Base-by-base conservation (phyloP, 2,329 filamentous ascomycete species). In the Colletotrichum salicis region DNA sequence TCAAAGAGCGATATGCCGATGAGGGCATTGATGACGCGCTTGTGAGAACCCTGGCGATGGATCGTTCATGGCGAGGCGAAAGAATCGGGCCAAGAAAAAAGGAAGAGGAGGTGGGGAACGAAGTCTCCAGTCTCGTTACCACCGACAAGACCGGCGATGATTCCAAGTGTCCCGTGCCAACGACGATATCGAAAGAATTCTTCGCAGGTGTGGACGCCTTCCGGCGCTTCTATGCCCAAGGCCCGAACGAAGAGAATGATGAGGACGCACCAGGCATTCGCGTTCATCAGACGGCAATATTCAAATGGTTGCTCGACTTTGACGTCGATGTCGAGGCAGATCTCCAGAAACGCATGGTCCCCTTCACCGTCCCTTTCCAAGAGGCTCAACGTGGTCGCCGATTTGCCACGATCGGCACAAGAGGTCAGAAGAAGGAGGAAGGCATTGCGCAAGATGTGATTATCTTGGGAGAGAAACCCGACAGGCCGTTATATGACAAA, bases 291-390 rank as follows among this genome's bases (percentile, higher is more conserved):
- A 67, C 56, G 2, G 27, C 15, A 12, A 51, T 71, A 13, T 67
- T 62, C 24, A 51, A 51, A 35, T 71, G 64, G 68, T 56, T 67
- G 0, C 68, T 71, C 5, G 57, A 71, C 10, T 71, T 71, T 7
- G 57, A 67, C 1, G 63, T 52, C 24, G 51, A 58, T 0, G 41
- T 37, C 3, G 68, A 71, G 11, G 68, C 57, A 2, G 64, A 62
- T 15, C 31, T 71, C 1, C 68, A 67, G 51, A 61, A 24, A 29
- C 64, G 24, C 8, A 71, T 62, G 63, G 33, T 71, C 0, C 57
- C 67, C 2, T 67, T 52, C 29, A 67, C 63, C 1, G 57, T 41
- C 13, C 51, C 68, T 3, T 67, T 71, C 24, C 68, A 71, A 52
- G 68, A 71, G 29, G 57, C 64, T 2, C 68, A 71, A 22, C 29